Conservation (phyloP, 2,329 filamentous ascomycete genomes). For the Trichothecium sympodiale region DNA sequence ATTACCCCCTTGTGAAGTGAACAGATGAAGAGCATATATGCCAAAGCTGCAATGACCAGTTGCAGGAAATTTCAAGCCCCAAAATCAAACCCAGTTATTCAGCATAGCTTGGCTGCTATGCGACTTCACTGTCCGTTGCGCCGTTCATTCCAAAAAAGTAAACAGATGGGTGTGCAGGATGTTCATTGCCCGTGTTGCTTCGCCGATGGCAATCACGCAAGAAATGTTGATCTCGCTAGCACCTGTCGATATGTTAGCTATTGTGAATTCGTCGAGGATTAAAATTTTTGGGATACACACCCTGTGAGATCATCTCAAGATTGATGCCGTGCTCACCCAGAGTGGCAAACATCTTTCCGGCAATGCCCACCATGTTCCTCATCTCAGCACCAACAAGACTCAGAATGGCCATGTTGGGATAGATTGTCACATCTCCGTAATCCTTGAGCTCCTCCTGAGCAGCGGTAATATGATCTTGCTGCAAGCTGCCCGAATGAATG, state of each 20-base stretch:
- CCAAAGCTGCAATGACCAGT: too few relatives aligned
- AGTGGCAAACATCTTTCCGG: conserved; percentile 88
- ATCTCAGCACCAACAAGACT: conserved; percentile 91
- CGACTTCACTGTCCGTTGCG: background rate
- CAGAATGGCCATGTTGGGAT: conserved; percentile 88
- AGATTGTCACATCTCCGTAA: conserved; percentile 82
- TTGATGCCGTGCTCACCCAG: conserved; percentile 90
- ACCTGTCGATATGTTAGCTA: conserved; percentile 45
- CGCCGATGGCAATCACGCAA: conserved; percentile 85
- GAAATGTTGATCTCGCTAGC: conserved; percentile 99
- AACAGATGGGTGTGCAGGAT: conserved; percentile 95
- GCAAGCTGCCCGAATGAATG: conserved; percentile 66
- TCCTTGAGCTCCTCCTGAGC: conserved; percentile 63
- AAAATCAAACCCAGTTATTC: too few relatives aligned
- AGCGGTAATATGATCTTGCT: conserved; percentile 50
- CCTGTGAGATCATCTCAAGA: conserved; percentile 99
- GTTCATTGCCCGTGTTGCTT: conserved; percentile 88
- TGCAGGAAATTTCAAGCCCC: too few relatives aligned
- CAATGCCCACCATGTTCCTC: conserved; percentile 95
- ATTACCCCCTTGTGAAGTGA: too few relatives aligned
- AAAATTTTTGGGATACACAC: too few relatives aligned
- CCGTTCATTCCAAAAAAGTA: conserved; percentile 68
- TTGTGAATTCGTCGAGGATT: too few relatives aligned
- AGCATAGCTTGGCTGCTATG: too few relatives aligned
- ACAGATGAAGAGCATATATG: too few relatives aligned